These are phyloP conservation scores for Hyphodiscus sp. DNA, from an alignment of 2,329 filamentous ascomycete species.

Conservation along the genomic window DNA sequence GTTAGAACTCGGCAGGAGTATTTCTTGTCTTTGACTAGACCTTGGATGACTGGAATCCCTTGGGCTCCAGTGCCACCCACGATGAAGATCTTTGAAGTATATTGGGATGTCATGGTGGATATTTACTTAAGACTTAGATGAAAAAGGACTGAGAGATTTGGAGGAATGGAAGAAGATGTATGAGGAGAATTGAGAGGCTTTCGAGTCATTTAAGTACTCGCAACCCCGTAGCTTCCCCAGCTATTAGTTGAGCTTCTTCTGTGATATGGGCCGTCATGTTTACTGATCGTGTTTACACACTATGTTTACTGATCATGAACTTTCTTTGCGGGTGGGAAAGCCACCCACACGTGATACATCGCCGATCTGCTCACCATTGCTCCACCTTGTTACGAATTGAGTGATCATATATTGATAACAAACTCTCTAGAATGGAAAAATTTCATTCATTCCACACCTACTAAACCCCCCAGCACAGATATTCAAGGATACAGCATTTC, in stretches of 20 bases:
- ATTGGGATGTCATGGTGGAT: conserved; percentile 5
- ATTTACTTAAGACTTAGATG: background rate
- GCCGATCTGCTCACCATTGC: too few relatives aligned
- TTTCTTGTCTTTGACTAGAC: conserved; percentile 34
- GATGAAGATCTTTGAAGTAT: conserved; percentile 30
- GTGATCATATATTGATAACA: too few relatives aligned
- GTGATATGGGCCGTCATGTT: background rate
- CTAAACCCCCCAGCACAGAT: too few relatives aligned
- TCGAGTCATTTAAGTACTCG: background rate
- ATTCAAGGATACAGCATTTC: too few relatives aligned
- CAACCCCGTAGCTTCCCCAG: too few relatives aligned
- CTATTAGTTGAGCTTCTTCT: background rate
- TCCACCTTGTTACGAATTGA: too few relatives aligned
- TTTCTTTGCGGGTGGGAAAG: background rate
- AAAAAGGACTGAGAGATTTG: background rate
- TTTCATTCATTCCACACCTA: too few relatives aligned
- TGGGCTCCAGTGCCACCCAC: conserved; percentile 47
- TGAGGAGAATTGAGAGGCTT: background rate
- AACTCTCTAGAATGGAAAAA: too few relatives aligned
- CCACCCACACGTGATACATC: too few relatives aligned
- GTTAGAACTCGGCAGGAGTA: conserved; percentile 44
- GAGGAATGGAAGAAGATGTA: background rate
- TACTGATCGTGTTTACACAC: background rate
- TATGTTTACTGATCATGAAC: background rate
- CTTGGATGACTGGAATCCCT: conserved; percentile 41